Evolutionary conservation across 1,284 basidiomycete genomes (phyloP).

Genomic region (Puccinia hordei): DNA sequence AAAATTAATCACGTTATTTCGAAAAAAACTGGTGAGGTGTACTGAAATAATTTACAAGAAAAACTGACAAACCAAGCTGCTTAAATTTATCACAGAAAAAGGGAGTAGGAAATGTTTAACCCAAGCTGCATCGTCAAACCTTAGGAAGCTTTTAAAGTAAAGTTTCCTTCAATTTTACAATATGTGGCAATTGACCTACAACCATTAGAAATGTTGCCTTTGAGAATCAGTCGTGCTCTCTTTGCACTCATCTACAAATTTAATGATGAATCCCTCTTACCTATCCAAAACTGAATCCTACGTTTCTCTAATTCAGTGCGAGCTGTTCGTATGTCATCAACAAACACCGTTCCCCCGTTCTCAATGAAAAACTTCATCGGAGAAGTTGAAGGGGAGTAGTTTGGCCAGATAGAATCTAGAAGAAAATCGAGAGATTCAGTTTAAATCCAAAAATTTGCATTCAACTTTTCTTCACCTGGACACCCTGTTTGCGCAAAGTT

Average conservation of each 20-base stretch:
- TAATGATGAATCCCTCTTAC: slow-evolving; percentile 7
- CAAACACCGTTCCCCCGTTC: background rate
- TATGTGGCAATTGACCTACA: background rate
- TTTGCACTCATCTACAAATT: background rate
- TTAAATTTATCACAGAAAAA: slow-evolving; percentile 3
- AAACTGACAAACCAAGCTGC: slow-evolving; percentile 19
- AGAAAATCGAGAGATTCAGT: background rate
- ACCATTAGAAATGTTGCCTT: background rate
- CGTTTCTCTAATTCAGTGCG: slow-evolving; percentile 32
- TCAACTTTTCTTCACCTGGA: slow-evolving; percentile 16
- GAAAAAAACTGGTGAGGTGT: background rate
- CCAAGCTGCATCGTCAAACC: background rate
- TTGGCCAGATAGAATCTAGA: slow-evolving; percentile 20
- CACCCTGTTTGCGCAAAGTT: slow-evolving; percentile 31
- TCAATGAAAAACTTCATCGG: slow-evolving; percentile 32
- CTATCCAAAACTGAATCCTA: slow-evolving; percentile 45
- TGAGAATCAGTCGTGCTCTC: background rate
- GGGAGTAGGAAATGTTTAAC: background rate
- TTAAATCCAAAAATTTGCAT: background rate
- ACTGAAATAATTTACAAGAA: slow-evolving; percentile 20
- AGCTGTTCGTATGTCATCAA: slow-evolving; percentile 25
- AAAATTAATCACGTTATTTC: background rate
- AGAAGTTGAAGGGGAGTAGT: slow-evolving; percentile 16
- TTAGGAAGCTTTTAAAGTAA: background rate
- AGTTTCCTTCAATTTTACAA: slow-evolving; percentile 20